Evolutionary conservation across 257 asterid genomes (phyloP).

Genomic region (Ilex asprella): DNA sequence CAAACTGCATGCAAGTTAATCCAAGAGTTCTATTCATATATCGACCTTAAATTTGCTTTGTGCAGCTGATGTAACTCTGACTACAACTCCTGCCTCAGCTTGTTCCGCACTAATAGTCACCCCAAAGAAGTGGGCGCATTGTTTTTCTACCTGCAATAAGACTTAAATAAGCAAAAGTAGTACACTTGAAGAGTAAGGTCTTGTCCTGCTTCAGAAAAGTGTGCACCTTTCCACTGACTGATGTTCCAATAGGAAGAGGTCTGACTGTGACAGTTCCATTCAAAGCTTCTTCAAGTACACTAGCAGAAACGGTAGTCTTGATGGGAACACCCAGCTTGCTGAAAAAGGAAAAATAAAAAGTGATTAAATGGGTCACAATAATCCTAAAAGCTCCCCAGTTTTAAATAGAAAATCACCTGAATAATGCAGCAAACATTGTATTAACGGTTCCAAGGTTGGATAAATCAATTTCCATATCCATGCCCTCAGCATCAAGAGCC

Average conservation of each 20-base stretch:
- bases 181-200: conserved; percentile 9
- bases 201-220: conserved; percentile 11
- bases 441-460: conserved; percentile 99
- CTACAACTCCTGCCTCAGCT: conserved; percentile 87
- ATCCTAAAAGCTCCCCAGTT: not conserved
- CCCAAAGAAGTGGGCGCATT: conserved; percentile 91
- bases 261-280: conserved; percentile 94
- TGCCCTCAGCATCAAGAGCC: conserved; percentile 95
- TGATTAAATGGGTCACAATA: conserved; percentile 3
- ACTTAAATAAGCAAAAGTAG: conserved; percentile 15
- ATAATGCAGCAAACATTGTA: conserved; percentile 97
- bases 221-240: conserved; percentile 84
- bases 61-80: conserved; percentile 90
- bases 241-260: conserved; percentile 94
- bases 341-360: conserved; percentile 16
- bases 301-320: conserved; percentile 93
- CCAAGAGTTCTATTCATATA: not conserved
- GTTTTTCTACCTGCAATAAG: conserved; percentile 81
- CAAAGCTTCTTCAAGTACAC: conserved; percentile 98
- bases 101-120: conserved; percentile 94
- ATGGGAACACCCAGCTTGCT: conserved; percentile 99
- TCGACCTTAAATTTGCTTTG: conserved; percentile 97
- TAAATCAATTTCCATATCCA: conserved; percentile 99
- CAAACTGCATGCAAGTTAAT: not conserved
- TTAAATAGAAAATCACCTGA: conserved; percentile 49